These are phyloP conservation scores for Ganoderma leucocontextum DNA, from an alignment of 1,284 basidiomycete species.

Conservation along the genomic window DNA sequence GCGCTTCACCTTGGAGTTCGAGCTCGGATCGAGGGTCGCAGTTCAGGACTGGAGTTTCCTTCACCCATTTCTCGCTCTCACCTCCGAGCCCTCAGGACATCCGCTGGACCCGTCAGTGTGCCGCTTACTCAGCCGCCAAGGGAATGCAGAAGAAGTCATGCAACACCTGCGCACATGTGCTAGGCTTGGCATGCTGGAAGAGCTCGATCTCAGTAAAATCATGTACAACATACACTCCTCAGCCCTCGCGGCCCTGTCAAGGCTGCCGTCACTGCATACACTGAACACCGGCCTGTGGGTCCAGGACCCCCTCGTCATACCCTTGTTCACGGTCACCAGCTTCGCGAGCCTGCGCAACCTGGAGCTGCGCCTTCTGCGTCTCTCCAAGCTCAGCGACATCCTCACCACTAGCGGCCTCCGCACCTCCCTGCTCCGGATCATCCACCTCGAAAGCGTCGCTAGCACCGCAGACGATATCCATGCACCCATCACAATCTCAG, in stretches of 20 bases:
- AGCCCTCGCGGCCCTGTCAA: not conserved
- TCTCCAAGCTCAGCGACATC: not conserved
- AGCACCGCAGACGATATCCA: not conserved
- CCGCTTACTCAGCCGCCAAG: not conserved
- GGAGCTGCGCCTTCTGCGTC: not conserved
- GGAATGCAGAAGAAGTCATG: not conserved
- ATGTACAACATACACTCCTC: not conserved
- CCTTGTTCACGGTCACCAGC: not conserved
- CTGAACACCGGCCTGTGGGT: not conserved
- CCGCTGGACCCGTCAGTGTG: not conserved
- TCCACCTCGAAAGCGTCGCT: not conserved
- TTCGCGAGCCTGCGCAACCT: not conserved
- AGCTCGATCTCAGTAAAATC: not conserved
- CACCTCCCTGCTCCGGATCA: not conserved
- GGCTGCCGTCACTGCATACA: not conserved
- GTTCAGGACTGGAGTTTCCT: not conserved
- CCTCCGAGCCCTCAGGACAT: not conserved
- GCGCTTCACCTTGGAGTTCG: not conserved
- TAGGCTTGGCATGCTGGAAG: not conserved
- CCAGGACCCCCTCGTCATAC: not conserved
- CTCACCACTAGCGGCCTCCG: not conserved
- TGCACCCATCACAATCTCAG: not conserved
- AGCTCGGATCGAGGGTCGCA: not conserved
- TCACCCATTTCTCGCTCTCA: not conserved
- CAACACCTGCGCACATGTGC: not conserved